Base-by-base conservation (phyloP, 805 yeast genomes). In the Limtongia smithiae region DNA sequence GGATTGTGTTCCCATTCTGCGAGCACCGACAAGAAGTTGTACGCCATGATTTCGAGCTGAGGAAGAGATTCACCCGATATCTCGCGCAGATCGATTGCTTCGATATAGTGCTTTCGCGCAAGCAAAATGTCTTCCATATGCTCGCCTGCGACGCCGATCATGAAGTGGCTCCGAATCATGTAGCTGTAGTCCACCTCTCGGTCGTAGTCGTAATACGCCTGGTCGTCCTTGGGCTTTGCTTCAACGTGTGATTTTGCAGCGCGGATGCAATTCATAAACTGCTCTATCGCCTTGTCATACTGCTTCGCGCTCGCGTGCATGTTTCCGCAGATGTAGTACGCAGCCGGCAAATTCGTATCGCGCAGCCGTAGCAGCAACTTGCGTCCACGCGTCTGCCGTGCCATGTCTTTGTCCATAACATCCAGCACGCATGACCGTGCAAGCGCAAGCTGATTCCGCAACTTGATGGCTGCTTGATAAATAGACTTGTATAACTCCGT, bases 211-310 rank as follows among this genome's bases (percentile, higher is more conserved):
- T 49, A 52, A 27, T 25, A 32, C 25, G 44, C 35, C 9, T 15
- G 7, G 15, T 48, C 57, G 21, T n/a, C 41, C n/a, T 37, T 37
- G 25, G 18, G 27, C 8, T 20, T 20, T 17, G 50, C 32, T 8
- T 49, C 51, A 20, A 52, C 50, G 28, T 52, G 57, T 28, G 54
- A 48, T 32, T 44, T 24, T 4, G 51, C 50, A n/a, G 57, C 50
- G 9, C 18, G 11, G 21, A 52, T 48, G n/a, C 51, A 45, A 2
- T 21, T 38, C 28, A 11, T 7, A 15, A 35, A 49, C 28, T 49
- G 48, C 22, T 24, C 22, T 2, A 22, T 37, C n/a, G 51, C 51
- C 27, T 37, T 20, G 1, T 30, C 36, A 31, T 24, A 37, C 15
- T 31, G 14, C 12, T 34, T 17, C n/a, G 7, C n/a, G 21, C 37